phyloP scores from a whole-genome alignment of 495 filamentous ascomycete genomes.

The Jackrogersella minutella region DNA sequence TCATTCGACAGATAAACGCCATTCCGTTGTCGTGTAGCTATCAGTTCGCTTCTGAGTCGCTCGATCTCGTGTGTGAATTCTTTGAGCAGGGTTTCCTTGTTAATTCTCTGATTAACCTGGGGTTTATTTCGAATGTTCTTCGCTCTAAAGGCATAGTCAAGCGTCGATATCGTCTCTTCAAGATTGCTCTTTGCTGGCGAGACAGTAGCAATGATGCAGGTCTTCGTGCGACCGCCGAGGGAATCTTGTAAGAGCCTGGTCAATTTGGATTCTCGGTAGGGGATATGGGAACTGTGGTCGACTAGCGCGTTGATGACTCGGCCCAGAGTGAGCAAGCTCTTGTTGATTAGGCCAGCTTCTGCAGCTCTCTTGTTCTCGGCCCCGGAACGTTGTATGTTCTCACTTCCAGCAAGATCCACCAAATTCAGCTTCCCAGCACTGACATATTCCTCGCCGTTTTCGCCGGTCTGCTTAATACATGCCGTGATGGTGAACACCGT shows the following conservation, averaged over 20 bases:
- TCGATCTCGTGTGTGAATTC: constrained; percentile 96
- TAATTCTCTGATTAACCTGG: constrained; percentile 88
- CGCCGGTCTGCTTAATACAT: constrained; percentile 78
- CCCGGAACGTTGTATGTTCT: constrained; percentile 95
- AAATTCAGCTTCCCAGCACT: constrained; percentile 93
- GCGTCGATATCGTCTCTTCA: constrained; percentile 95
- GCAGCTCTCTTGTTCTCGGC: constrained; percentile 97
- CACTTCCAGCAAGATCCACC: constrained; percentile 94
- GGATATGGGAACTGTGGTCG: constrained; percentile 89
- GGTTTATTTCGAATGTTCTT: constrained; percentile 99
- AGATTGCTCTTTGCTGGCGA: constrained; percentile 93
- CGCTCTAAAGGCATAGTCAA: constrained; percentile 96
- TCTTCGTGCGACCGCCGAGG: constrained; percentile 92
- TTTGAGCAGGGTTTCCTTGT: constrained; percentile 87
- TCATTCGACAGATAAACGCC: constrained; percentile 92
- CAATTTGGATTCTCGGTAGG: constrained; percentile 96
- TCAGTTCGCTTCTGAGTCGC: constrained; percentile 89
- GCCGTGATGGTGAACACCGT: constrained; percentile 96
- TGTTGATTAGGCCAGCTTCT: constrained; percentile 97
- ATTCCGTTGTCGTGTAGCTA: constrained; percentile 90
- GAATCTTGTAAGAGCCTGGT: constrained; percentile 96
- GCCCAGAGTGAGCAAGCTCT: constrained; percentile 91
- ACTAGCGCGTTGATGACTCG: constrained; percentile 98
- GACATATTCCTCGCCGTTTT: constrained; percentile 86
- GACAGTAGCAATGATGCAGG: constrained; percentile 97